Conservation (phyloP, 225 moss, liverwort and hornwort species). For the Rhytidiadelphus loreus region DNA sequence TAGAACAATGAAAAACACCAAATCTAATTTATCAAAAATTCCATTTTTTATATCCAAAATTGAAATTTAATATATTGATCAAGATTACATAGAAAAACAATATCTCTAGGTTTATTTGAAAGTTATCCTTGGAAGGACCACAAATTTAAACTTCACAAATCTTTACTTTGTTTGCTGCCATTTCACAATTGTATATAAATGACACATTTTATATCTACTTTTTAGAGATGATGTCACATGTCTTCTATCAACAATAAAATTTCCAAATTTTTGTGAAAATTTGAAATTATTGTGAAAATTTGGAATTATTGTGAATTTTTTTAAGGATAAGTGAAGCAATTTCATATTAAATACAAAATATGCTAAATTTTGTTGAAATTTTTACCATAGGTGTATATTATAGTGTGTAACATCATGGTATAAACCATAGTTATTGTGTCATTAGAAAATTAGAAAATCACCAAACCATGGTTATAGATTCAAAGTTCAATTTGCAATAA, state of each 20-base stretch:
- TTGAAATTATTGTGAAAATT: background rate
- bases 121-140: background rate
- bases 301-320: background rate
- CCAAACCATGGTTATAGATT: background rate
- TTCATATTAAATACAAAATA: background rate
- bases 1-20: background rate
- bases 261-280: background rate
- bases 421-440: background rate
- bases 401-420: background rate
- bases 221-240: background rate
- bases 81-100: background rate
- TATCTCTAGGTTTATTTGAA: background rate
- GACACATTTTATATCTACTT: background rate
- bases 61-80: background rate
- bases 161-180: background rate
- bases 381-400: background rate
- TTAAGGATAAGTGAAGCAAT: background rate
- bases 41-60: background rate
- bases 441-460: background rate
- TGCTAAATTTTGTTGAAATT: background rate
- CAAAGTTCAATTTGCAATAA: background rate
- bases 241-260: background rate
- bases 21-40: too few relatives aligned
- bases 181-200: background rate
- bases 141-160: background rate